Conservation (phyloP, 2,329 filamentous ascomycete genomes). For the Colletotrichum aenigma region DNA sequence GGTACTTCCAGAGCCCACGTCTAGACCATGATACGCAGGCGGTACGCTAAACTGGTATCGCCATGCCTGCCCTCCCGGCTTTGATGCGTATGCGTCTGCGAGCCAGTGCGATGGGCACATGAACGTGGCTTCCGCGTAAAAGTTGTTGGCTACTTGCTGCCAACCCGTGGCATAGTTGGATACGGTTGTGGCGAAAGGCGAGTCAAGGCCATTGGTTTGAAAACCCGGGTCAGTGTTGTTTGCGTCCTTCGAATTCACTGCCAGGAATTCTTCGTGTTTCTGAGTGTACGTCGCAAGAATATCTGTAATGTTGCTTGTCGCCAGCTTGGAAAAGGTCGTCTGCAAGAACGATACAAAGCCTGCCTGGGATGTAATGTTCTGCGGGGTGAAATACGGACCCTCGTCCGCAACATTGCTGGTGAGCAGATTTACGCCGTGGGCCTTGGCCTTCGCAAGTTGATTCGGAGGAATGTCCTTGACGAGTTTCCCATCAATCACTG, state of each 20-base stretch:
- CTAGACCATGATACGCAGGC: slow-evolving; percentile 1
- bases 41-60: slow-evolving; percentile 6
- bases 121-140: slow-evolving; percentile 9
- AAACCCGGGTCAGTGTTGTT: slow-evolving; percentile 12
- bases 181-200: not conserved
- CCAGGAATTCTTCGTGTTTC: not conserved
- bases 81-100: slow-evolving; percentile 3
- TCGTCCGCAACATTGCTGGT: slow-evolving; percentile 11
- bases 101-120: slow-evolving; percentile 5
- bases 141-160: slow-evolving; percentile 10
- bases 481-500: slow-evolving; percentile 1
- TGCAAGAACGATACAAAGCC: not conserved
- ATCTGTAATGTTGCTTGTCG: not conserved
- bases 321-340: not conserved
- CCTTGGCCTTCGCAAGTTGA: not conserved
- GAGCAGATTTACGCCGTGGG: not conserved
- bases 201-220: not conserved
- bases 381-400: not conserved
- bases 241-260: not conserved
- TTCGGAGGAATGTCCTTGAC: not conserved
- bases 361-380: not conserved
- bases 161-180: slow-evolving; percentile 12
- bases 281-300: not conserved
- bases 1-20: not conserved
- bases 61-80: not conserved